Evolutionary conservation across 1,284 basidiomycete species (phyloP).

Genomic region (Puccinia sorghi): DNA sequence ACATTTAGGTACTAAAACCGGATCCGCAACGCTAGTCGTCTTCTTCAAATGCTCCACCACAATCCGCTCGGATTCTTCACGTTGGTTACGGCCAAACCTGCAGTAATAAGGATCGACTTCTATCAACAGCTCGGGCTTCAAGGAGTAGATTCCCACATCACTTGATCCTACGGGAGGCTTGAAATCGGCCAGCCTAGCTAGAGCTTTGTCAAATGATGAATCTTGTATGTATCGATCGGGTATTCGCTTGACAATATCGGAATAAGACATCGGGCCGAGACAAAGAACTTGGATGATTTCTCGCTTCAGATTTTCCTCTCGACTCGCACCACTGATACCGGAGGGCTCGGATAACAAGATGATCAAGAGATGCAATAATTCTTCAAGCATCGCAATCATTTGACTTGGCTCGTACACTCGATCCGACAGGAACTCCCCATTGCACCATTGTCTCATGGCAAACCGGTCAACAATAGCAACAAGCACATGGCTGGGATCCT

Average conservation of each 20-base stretch:
- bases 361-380: constrained; percentile 83
- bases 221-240: constrained; percentile 88
- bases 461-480: constrained; percentile 88
- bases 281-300: constrained; percentile 91
- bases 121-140: constrained; percentile 77
- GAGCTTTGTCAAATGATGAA: constrained; percentile 75
- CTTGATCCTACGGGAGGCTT: constrained; percentile 73
- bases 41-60: constrained; percentile 71
- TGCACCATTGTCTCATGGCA: constrained; percentile 76
- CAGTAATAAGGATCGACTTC: constrained; percentile 95
- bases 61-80: constrained; percentile 86
- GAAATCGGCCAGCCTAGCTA: constrained; percentile 79
- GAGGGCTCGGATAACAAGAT: constrained; percentile 81
- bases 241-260: constrained; percentile 86
- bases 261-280: constrained; percentile 82
- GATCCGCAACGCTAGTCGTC: constrained; percentile 63
- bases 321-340: constrained; percentile 70
- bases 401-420: constrained; percentile 71
- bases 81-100: constrained; percentile 91
- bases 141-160: constrained; percentile 82
- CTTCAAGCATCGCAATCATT: constrained; percentile 82
- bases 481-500: constrained; percentile 75
- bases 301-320: constrained; percentile 70
- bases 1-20: constrained; percentile 72
- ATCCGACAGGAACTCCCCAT: constrained; percentile 65